Percentiles rank a stretch among this genome's conserved stretches.
These are phyloP conservation scores for Musa balbisiana DNA, from an alignment of 202 grass and related monocot genomes.

Conservation along the genomic window DNA sequence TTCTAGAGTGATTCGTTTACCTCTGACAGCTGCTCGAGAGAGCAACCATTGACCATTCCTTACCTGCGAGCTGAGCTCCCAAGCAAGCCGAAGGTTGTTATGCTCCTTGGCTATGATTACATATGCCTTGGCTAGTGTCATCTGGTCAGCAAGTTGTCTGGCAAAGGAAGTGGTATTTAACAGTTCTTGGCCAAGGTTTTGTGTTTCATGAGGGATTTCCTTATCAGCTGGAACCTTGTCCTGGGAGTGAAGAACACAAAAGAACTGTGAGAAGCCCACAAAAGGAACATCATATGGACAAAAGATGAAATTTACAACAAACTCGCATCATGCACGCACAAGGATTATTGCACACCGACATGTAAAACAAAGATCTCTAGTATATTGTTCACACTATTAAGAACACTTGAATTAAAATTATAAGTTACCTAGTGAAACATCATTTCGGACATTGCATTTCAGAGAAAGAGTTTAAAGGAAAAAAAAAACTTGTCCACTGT, in stretches of 20 bases:
- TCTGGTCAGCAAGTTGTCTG: slow-evolving; percentile 14
- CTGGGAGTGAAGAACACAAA: not conserved
- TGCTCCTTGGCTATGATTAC: slow-evolving; percentile 10
- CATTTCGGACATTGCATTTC: too few species aligned
- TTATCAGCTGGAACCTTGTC: not conserved
- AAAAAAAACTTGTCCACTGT: too few species aligned
- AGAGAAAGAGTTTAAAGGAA: too few species aligned
- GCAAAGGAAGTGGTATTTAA: slow-evolving; percentile 14
- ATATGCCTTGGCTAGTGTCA: slow-evolving; percentile 14
- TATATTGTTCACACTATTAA: too few species aligned
- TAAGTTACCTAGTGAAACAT: too few species aligned
- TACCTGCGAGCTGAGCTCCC: slow-evolving; percentile 14
- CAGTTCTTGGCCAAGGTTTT: slow-evolving; percentile 2
- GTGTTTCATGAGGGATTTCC: not conserved
- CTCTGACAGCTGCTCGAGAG: slow-evolving; percentile 13
- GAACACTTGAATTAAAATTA: too few species aligned
- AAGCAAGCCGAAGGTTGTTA: slow-evolving; percentile 12
- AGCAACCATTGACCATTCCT: slow-evolving; percentile 7
- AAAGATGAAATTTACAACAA: too few species aligned
- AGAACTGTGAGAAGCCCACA: not conserved
- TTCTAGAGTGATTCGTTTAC: slow-evolving; percentile 3
- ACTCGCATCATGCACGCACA: too few species aligned
- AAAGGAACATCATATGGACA: too few species aligned
- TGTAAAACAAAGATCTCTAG: too few species aligned
- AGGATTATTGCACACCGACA: too few species aligned